Evolutionary conservation across 441 rosid species (phyloP), one percentile per base, ranked within the genome.

Genomic region (Populus hybrid): DNA sequence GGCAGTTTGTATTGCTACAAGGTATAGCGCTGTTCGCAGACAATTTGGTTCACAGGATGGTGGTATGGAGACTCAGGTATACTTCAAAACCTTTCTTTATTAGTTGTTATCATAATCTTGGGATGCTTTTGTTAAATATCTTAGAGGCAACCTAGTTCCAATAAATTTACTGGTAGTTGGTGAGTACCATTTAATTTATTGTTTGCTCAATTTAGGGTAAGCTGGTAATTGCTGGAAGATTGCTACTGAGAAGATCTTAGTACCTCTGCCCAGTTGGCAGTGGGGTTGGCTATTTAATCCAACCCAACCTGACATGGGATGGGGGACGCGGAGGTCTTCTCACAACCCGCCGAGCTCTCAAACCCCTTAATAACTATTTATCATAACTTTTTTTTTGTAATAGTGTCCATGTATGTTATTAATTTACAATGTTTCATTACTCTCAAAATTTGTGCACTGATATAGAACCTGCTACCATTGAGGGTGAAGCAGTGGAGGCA

Each of bases 1-100:
- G 68, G 97, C 98, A 72, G 98, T 94, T 84, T 92, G 98, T 77
- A 94, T 95, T 72, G 98, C 99, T 69, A 92, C 99, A 57, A 89
- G 99, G 80, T 95, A 95, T 74, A 95, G 99, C 78, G 93, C 91
- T 77, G 95, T 94, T 77, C 95, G 98, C 75, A 89, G 99, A 84
- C 99, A 95, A 82, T 95, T 95, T 90, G 98, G 98, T 73, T 85
- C 90, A 3, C 86, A 81, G 72, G 81, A 85, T 71, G 95, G 90
- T 79, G 87, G 97, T 78, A 77, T 81, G 74, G 99, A 95, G 90
- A 92, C 90, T 30, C 98, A 92, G 97, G 97, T 94, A 84, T 69
- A 21, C 50, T 46, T 32, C 12, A 28, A 76, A 77, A 26, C 70
- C 10, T 79, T 30, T 66, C 61, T 34, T 72, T 40, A 4, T 1